phyloP scores from a whole-genome alignment of 2,329 filamentous ascomycete genomes.

The Cladosporium sp. region DNA sequence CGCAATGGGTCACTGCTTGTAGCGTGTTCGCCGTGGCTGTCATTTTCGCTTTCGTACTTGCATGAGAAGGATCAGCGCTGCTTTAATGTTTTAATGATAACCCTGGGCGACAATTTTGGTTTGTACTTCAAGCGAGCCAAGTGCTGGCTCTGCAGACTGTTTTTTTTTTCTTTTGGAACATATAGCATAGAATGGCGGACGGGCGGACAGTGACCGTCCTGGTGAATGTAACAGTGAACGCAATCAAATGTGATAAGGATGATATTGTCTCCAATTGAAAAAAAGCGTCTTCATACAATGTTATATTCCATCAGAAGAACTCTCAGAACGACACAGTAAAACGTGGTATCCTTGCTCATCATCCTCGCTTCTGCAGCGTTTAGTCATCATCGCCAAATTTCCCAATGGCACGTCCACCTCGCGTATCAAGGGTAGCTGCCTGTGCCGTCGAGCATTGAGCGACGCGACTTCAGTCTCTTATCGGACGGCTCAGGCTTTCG shows the following conservation, averaged over 20 bases:
- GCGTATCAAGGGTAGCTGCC: neutral
- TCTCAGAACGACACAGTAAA: too few relatives aligned
- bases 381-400: neutral
- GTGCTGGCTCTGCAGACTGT: conserved; percentile 12
- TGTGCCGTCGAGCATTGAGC: neutral
- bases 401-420: neutral
- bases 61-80: conserved; percentile 3
- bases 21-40: neutral
- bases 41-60: neutral
- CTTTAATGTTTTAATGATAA: neutral
- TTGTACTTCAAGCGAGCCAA: conserved; percentile 10
- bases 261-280: too few relatives aligned
- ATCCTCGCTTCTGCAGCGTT: neutral
- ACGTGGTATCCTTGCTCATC: too few relatives aligned
- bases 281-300: too few relatives aligned
- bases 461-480: neutral
- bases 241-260: too few relatives aligned
- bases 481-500: neutral
- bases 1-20: neutral
- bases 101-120: neutral
- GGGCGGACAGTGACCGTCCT: too few relatives aligned
- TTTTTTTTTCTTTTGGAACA: neutral
- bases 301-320: too few relatives aligned
- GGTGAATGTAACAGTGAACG: too few relatives aligned
- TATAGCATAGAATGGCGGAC: too few relatives aligned